Evolutionary conservation across 2,329 filamentous ascomycete species (phyloP).

Genomic region (Colletotrichum sp.): DNA sequence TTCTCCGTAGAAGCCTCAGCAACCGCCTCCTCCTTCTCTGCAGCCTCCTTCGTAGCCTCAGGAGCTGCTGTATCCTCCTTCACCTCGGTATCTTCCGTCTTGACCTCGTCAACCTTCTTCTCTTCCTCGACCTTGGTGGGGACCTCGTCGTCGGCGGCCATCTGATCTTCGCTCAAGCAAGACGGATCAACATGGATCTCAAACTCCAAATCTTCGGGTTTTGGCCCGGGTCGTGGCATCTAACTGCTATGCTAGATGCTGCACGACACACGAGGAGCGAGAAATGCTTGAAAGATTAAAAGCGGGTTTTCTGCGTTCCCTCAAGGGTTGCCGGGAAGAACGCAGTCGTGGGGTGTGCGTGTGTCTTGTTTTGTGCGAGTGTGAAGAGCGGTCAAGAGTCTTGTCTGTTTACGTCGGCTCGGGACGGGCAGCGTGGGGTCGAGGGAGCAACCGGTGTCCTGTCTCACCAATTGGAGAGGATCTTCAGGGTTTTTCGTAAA

Average conservation of each 20-base stretch:
- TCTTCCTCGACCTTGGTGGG: slow-evolving; percentile 20
- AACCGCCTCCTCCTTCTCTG: background rate
- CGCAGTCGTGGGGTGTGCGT: background rate
- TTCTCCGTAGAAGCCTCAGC: background rate
- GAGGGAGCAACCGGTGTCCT: slow-evolving; percentile 9
- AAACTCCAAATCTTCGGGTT: slow-evolving; percentile 44
- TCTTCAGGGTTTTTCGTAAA: background rate
- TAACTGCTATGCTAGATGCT: background rate
- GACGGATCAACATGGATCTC: slow-evolving; percentile 53
- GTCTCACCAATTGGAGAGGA: background rate
- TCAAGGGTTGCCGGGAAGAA: background rate
- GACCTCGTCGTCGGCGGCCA: slow-evolving; percentile 21
- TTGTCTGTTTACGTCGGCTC: slow-evolving; percentile 7
- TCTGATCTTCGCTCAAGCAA: slow-evolving; percentile 34
- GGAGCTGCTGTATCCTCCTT: background rate
- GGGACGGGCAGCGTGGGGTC: slow-evolving; percentile 13
- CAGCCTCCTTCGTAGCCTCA: background rate
- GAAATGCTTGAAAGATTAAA: background rate
- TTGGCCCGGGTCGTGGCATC: slow-evolving; percentile 16
- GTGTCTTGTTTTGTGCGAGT: background rate
- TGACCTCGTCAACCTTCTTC: slow-evolving; percentile 22
- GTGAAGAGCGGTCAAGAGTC: background rate
- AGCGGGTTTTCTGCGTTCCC: background rate
- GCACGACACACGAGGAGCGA: background rate
- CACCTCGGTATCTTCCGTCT: background rate